Conservation (phyloP, 164 flowering plant species). For the Brasenia schreberi region DNA sequence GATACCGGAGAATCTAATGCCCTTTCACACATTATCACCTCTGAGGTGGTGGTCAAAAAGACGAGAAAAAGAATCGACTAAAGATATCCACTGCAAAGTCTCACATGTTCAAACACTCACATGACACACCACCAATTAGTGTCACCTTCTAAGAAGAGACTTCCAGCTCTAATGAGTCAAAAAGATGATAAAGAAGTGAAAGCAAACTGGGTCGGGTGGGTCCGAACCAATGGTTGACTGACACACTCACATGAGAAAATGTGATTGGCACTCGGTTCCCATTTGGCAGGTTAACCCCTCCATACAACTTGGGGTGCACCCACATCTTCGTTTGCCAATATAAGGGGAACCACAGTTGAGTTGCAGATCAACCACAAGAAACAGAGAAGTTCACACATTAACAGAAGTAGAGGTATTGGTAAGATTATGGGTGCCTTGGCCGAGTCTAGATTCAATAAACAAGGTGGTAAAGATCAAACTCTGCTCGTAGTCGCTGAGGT, state of each 20-base stretch:
- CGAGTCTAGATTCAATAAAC: neutral
- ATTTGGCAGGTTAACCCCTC: neutral
- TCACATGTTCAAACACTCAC: too few species aligned
- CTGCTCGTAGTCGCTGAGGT: conserved; percentile 21
- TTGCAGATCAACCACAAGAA: neutral
- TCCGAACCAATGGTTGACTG: neutral
- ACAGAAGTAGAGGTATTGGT: neutral
- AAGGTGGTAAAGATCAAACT: neutral
- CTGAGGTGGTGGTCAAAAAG: neutral
- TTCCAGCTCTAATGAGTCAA: too few species aligned
- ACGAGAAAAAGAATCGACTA: neutral
- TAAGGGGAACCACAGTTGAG: neutral
- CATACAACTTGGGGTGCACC: neutral
- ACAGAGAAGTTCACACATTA: neutral
- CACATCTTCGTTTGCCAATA: neutral
- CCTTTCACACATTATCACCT: neutral
- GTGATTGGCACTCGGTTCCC: neutral
- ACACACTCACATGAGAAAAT: neutral
- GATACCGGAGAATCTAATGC: neutral
- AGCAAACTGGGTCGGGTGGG: too few species aligned
- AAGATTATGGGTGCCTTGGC: neutral
- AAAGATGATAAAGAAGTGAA: too few species aligned
- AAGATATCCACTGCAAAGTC: neutral
- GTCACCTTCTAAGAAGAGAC: too few species aligned
- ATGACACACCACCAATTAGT: too few species aligned